Evolutionary conservation across 2,329 filamentous ascomycete species (phyloP), one percentile per base, ranked within the genome.

Genomic region (Penicillium sp.): DNA sequence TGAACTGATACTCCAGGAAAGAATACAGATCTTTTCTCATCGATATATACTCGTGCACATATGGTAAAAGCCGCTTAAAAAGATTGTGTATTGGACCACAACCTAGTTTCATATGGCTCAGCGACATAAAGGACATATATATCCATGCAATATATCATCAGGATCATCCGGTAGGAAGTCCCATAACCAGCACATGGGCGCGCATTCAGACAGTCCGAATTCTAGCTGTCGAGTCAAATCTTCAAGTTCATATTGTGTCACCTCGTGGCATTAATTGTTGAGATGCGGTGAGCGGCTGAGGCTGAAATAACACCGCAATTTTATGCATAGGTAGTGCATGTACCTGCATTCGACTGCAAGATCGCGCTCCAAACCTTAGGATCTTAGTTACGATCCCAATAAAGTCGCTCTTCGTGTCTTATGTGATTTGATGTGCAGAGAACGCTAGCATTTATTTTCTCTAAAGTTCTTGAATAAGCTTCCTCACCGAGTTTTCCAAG

Each of bases 261-360:
- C 55, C 55, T 61, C 50, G 35, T 62, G 51, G 59, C 31, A 35
- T 18, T 48, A 31, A 42, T 48, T 37, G 39, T 43, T 38, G 43
- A 40, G 37, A 42, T 35, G 50, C 48, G 34, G 56, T 52, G 43
- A 42, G 46, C 45, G 34, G 50, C 43, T 59, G 62, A 64, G 61
- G 59, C 57, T 63, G 52, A 59, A 49, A 47, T 20, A 35, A 24
- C 5, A 53, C 39, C 13, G 16, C 42, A 42, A 34, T 18, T 24
- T 43, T 49, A 57, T 37, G 53, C 58, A 55, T 51, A 55, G n/a
- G 40, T 39, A 48, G 35, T 13, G 46, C 57, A 62, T 26, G 58
- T 65, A 65, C 63, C 58, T 64, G 61, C 62, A 52, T 62, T 29
- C 20, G 18, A 24, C 48, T 57, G 55, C 55, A 49, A 49, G 55